A percentile compares a stretch with the other conserved stretches of the same genome.
phyloP scores from a whole-genome alignment of 2,329 filamentous ascomycete species.

The Penicillium sp. region DNA sequence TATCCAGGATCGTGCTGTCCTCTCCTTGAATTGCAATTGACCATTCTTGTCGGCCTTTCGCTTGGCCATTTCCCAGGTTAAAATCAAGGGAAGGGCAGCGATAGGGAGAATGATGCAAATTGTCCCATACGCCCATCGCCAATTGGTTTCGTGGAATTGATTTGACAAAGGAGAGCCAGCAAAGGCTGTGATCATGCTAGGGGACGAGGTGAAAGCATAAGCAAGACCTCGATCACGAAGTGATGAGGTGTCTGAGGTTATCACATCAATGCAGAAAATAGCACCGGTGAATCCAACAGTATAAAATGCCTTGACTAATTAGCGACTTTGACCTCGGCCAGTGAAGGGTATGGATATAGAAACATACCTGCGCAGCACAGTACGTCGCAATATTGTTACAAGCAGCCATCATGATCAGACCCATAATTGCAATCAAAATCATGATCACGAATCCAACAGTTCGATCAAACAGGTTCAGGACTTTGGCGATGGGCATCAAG shows the following conservation, averaged over 20 bases:
- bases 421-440: constrained; percentile 39
- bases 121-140: constrained; percentile 55
- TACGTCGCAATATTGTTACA: constrained; percentile 54
- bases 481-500: constrained; percentile 54
- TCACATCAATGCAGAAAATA: constrained; percentile 49
- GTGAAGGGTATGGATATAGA: not conserved
- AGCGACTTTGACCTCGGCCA: not conserved
- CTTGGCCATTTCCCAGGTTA: constrained; percentile 48
- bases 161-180: constrained; percentile 47
- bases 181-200: constrained; percentile 56
- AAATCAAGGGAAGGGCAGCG: constrained; percentile 48
- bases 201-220: constrained; percentile 52
- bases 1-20: constrained; percentile 38
- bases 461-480: constrained; percentile 55
- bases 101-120: constrained; percentile 54
- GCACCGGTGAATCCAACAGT: constrained; percentile 50
- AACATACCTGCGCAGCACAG: constrained; percentile 46
- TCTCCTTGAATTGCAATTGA: constrained; percentile 34
- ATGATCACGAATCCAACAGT: constrained; percentile 49
- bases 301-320: constrained; percentile 24
- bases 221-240: constrained; percentile 54
- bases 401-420: constrained; percentile 54
- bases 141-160: constrained; percentile 46
- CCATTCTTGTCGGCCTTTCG: constrained; percentile 50
- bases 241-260: constrained; percentile 54